A percentile compares a stretch with the other conserved stretches of the same genome.
phyloP scores from a whole-genome alignment of 73 alveolate species.

The Tetrahymena borealis region DNA sequence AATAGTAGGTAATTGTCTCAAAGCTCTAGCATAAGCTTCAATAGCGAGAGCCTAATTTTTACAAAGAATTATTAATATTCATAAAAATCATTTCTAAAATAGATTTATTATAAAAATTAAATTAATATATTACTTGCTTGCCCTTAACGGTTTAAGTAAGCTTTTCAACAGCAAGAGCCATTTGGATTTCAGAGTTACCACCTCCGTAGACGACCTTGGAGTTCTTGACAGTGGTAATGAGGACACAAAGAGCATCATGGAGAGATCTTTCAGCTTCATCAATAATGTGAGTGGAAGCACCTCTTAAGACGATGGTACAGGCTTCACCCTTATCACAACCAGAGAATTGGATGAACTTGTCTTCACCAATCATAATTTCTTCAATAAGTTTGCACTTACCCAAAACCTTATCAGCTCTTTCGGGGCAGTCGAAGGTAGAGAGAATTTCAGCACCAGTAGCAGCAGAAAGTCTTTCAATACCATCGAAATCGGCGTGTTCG shows the following conservation, averaged over 20 bases:
- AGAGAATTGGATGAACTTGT: constrained; percentile 94
- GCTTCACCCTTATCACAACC: constrained; percentile 95
- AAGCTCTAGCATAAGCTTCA: constrained; percentile 92
- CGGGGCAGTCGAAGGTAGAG: constrained; percentile 96
- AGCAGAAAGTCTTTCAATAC: constrained; percentile 97
- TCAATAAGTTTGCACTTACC: constrained; percentile 92
- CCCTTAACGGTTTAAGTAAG: constrained; percentile 81
- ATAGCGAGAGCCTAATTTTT: constrained; percentile 75
- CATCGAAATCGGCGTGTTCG: constrained; percentile 99
- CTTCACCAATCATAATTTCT: constrained; percentile 98
- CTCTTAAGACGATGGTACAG: constrained; percentile 92
- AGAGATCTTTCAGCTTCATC: constrained; percentile 98
- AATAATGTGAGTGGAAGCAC: constrained; percentile 85
- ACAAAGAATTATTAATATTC: not conserved
- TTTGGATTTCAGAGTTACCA: constrained; percentile 88
- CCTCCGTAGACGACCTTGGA: constrained; percentile 90
- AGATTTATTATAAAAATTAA: no score
- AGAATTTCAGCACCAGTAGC: constrained; percentile 97
- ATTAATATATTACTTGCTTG: constrained; percentile 50
- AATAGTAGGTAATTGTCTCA: constrained; percentile 91
- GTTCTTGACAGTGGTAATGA: constrained; percentile 86
- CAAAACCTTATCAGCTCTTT: constrained; percentile 58
- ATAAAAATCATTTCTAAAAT: not conserved
- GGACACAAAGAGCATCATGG: constrained; percentile 97
- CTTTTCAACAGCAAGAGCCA: constrained; percentile 93